Percentiles rank a stretch among this genome's conserved stretches.
Evolutionary conservation across 73 alveolate genomes (phyloP).

Genomic region (Uronychia binucleata): DNA sequence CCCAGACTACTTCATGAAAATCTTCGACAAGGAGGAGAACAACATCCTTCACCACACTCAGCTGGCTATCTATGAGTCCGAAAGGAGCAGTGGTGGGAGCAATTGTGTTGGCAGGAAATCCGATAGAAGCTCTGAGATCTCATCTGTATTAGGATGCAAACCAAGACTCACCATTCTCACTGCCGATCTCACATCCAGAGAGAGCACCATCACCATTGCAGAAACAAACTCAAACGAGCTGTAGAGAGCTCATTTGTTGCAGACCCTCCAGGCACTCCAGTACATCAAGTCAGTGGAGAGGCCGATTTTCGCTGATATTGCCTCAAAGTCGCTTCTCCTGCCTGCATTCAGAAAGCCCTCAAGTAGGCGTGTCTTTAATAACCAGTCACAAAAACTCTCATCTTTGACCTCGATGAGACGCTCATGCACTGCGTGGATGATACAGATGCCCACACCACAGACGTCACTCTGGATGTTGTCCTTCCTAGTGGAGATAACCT

Average conservation of each 20-base stretch:
- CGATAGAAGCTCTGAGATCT: too few relatives aligned
- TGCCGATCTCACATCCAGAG: neutral
- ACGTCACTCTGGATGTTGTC: neutral
- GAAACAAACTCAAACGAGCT: neutral
- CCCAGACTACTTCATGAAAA: neutral
- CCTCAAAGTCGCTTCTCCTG: neutral
- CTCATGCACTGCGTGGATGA: slow-evolving; percentile 15
- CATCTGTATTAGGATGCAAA: too few relatives aligned
- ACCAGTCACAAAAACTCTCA: slow-evolving; percentile 22
- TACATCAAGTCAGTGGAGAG: neutral
- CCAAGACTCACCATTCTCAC: neutral
- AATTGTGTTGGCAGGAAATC: too few relatives aligned
- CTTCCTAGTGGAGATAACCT: neutral
- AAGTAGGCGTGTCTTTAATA: neutral
- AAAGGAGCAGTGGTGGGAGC: too few relatives aligned
- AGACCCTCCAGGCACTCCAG: neutral
- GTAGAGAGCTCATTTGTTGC: neutral
- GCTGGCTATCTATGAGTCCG: too few relatives aligned
- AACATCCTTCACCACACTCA: neutral
- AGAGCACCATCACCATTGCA: neutral
- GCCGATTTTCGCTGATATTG: neutral
- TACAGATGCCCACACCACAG: neutral
- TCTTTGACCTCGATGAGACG: slow-evolving; percentile 45
- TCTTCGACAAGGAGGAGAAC: neutral
- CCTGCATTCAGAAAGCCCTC: neutral